Conservation (phyloP, 2,329 filamentous ascomycete genomes). For the Fusarium irregulare region DNA sequence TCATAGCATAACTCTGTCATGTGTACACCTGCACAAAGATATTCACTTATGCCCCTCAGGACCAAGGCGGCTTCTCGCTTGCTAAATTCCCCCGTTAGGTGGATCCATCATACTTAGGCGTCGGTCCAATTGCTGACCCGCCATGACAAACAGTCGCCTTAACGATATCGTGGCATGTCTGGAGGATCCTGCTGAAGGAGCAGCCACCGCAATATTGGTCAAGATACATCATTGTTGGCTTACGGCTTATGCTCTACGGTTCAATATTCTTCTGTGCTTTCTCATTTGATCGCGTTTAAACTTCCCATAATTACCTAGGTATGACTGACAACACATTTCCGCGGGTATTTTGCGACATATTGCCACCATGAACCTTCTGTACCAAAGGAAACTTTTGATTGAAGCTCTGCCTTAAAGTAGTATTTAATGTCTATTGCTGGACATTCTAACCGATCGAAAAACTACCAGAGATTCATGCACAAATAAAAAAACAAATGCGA, state of each 20-base stretch:
- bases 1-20: neutral
- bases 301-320: no score
- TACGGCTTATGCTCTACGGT: neutral
- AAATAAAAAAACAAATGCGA: neutral
- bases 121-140: neutral
- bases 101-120: neutral
- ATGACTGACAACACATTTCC: no score
- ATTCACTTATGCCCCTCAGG: neutral
- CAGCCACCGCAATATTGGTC: no score
- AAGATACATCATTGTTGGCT: neutral
- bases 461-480: no score
- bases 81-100: neutral
- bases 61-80: neutral
- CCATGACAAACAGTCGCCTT: neutral
- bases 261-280: no score
- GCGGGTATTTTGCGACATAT: no score
- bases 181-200: neutral
- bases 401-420: no score
- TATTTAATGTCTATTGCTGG: no score
- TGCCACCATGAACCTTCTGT: no score
- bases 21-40: neutral
- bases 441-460: fast-evolving
- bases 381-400: no score
- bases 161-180: neutral
- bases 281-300: no score